Evolutionary conservation across 2,329 filamentous ascomycete species (phyloP), one percentile per base, ranked within the genome.

Genomic region (Aspergillus arachidicola): DNA sequence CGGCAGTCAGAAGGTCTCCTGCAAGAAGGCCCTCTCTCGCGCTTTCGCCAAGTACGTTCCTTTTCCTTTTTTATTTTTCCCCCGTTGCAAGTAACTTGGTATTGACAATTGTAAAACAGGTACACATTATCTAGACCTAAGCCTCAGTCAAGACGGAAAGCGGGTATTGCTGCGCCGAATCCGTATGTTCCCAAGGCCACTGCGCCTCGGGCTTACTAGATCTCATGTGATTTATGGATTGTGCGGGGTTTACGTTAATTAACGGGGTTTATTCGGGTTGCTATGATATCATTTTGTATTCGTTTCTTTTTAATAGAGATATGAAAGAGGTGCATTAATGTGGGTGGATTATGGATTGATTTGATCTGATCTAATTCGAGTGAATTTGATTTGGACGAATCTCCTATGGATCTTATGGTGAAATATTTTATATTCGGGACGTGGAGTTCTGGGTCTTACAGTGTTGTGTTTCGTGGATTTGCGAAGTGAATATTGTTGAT

Each of bases 1-100:
- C 50, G 92, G 91, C 65, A 96, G 92, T 72, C 95, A 99, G 78
- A 99, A 99, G 83, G 88, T 98, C 72, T 96, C 92, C 81, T 95
- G 92, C 81, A 99, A 98, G 86, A 97, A 97, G 84, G 93, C 95
- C 19, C 85, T 99, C 51, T 91, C 93, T 0, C 86, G 95, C 64
- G 93, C 95, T 5, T 99, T 99, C 82, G 93, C 95, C 73, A 99
- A 99, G 83, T 99, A 98, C 76, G 92, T 90, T 1, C 14, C 16
- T 4, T 78, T 89, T 57, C 82, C n/a, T 12, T 30, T 51, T 28
- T 28, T 38, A 34, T 26, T 41, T 23, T 43, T 21, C 56, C 41
- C 9, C 28, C 32, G 34, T 6, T 55, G 43, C 43, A 56, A 14
- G 58, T 36, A 54, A 60, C 6, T 26, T 21, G 16, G 68, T 68